Conservation (phyloP, 768 basidiomycete species). For the Mycena galericulata region DNA sequence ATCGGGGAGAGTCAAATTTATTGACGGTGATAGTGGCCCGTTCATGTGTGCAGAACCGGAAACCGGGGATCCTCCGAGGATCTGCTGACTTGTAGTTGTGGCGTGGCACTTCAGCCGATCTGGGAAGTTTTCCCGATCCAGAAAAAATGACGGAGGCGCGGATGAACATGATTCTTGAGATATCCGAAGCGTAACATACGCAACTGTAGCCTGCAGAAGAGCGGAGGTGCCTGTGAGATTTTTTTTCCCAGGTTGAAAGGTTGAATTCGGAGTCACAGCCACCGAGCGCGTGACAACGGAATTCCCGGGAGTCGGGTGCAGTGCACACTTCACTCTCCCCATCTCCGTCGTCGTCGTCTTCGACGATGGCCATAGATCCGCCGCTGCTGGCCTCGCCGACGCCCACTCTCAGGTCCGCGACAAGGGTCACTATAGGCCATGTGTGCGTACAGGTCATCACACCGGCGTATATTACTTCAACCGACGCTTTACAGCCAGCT, state of each 20-base stretch:
- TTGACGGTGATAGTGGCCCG: not conserved
- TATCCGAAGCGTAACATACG: too few species aligned
- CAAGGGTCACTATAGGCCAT: slow-evolving; percentile 69
- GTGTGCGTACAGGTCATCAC: slow-evolving; percentile 56
- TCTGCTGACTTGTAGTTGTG: slow-evolving; percentile 2
- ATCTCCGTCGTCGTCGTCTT: not conserved
- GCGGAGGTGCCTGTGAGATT: too few species aligned
- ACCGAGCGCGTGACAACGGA: slow-evolving; percentile 14
- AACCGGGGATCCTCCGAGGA: too few species aligned
- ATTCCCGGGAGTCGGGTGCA: not conserved
- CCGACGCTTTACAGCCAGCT: slow-evolving; percentile 66
- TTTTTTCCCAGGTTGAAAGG: too few species aligned
- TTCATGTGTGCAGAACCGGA: too few species aligned
- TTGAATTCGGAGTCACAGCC: not conserved
- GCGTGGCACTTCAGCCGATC: too few species aligned
- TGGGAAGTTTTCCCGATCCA: slow-evolving; percentile 11
- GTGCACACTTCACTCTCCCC: not conserved
- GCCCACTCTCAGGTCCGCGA: slow-evolving; percentile 55
- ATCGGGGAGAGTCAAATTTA: not conserved
- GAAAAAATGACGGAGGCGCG: slow-evolving; percentile 8
- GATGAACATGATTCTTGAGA: not conserved
- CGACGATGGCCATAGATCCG: slow-evolving; percentile 61
- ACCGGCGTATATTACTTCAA: slow-evolving; percentile 21
- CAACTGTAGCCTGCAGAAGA: too few species aligned
- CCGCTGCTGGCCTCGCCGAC: slow-evolving; percentile 56